These are phyloP conservation scores for Sicyos baderoa DNA, from an alignment of 306 rosid genomes.

Conservation along the genomic window DNA sequence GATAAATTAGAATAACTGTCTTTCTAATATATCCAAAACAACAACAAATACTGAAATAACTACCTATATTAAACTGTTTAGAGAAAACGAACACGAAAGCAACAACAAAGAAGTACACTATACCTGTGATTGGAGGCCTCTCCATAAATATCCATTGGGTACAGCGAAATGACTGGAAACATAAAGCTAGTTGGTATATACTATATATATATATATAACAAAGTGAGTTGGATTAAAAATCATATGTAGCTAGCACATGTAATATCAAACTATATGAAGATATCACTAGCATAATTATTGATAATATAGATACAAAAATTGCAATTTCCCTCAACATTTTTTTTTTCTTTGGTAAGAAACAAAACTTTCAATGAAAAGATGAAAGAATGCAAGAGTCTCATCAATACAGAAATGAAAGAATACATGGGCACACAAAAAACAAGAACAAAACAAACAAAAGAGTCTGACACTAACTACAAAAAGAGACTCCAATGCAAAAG, in stretches of 20 bases:
- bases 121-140: constrained; percentile 99
- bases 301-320: too few relatives aligned
- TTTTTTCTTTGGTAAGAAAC: too few relatives aligned
- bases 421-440: too few relatives aligned
- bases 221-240: not conserved
- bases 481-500: too few relatives aligned
- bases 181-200: constrained; percentile 20
- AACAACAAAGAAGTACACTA: constrained; percentile 16
- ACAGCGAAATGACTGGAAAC: constrained; percentile 54
- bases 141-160: constrained; percentile 81
- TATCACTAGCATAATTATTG: too few relatives aligned
- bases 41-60: not conserved
- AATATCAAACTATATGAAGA: not conserved
- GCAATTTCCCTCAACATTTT: too few relatives aligned
- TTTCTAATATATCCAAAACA: constrained; percentile 2
- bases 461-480: too few relatives aligned
- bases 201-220: constrained; percentile 16
- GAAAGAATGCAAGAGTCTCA: too few relatives aligned
- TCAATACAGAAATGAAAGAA: too few relatives aligned
- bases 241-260: not conserved
- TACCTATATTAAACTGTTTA: not conserved
- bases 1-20: not conserved
- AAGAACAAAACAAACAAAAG: too few relatives aligned
- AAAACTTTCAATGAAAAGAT: too few relatives aligned
- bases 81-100: not conserved